These are phyloP conservation scores for Exophiala aquamarina DNA, from an alignment of 2,329 filamentous ascomycete genomes.

Conservation along the genomic window DNA sequence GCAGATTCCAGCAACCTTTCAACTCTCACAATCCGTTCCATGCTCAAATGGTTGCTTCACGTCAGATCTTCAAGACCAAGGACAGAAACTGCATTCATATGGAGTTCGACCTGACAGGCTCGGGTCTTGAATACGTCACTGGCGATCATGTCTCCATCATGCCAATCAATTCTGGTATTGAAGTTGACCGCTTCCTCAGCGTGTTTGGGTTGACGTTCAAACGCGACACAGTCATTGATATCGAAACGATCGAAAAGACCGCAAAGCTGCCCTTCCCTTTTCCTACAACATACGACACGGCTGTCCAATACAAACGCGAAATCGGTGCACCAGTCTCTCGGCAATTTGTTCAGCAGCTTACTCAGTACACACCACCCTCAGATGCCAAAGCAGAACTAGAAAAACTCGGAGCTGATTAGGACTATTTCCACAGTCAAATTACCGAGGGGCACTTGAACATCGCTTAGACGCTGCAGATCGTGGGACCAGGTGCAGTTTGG, in stretches of 20 bases:
- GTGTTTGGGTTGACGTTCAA: constrained; percentile 31
- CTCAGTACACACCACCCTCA: too few relatives aligned
- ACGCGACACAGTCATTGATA: constrained; percentile 27
- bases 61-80: too few relatives aligned
- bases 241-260: constrained; percentile 10
- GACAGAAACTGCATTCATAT: constrained; percentile 29
- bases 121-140: constrained; percentile 38
- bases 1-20: too few relatives aligned
- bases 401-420: constrained; percentile 87
- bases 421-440: constrained; percentile 88
- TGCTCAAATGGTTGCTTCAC: too few relatives aligned
- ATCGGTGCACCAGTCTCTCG: too few relatives aligned
- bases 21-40: too few relatives aligned
- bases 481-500: constrained; percentile 74
- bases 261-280: constrained; percentile 16
- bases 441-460: constrained; percentile 83
- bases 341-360: too few relatives aligned
- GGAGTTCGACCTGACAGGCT: constrained; percentile 46
- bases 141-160: constrained; percentile 44
- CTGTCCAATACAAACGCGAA: too few relatives aligned
- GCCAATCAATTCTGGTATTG: constrained; percentile 40
- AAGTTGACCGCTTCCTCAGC: constrained; percentile 34
- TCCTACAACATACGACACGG: too few relatives aligned
- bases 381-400: constrained; percentile 77
- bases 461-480: constrained; percentile 71